Evolutionary conservation across 106 monocot species (phyloP).

Genomic region (Dioscorea zingiberensis): DNA sequence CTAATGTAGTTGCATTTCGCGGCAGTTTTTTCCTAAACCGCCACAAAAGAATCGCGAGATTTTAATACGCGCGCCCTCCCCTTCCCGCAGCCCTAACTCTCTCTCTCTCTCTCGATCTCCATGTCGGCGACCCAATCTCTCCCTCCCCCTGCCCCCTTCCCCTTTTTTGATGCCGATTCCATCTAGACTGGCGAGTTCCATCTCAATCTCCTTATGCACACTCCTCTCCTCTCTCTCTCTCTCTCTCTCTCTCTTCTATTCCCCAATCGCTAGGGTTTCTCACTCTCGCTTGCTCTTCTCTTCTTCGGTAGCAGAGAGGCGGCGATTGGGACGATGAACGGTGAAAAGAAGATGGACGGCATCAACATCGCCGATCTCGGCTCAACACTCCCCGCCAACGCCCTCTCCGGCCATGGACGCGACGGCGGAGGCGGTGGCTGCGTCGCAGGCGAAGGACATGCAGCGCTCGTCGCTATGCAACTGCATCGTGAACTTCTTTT

Average conservation of each 20-base stretch:
- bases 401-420: too few species aligned
- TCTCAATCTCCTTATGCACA: not conserved
- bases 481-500: constrained; percentile 91
- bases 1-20: too few species aligned
- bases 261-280: constrained; percentile 5
- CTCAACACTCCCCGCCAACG: too few species aligned
- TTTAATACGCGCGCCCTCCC: too few species aligned
- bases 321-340: too few species aligned
- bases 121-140: not conserved
- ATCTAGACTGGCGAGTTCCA: not conserved
- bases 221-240: not conserved
- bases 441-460: constrained; percentile 40
- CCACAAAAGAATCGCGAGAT: too few species aligned
- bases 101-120: too few species aligned
- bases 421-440: constrained; percentile 4
- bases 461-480: constrained; percentile 89
- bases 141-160: not conserved
- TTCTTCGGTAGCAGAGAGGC: too few species aligned
- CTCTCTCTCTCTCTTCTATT: constrained; percentile 25
- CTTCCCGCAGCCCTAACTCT: too few species aligned
- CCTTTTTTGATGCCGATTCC: not conserved
- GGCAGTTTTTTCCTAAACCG: too few species aligned
- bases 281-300: not conserved
- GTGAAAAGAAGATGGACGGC: too few species aligned
- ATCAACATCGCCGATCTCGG: too few species aligned